Conservation (phyloP, 192 early-diverging fungal genomes). For the Thamnidium elegans region DNA sequence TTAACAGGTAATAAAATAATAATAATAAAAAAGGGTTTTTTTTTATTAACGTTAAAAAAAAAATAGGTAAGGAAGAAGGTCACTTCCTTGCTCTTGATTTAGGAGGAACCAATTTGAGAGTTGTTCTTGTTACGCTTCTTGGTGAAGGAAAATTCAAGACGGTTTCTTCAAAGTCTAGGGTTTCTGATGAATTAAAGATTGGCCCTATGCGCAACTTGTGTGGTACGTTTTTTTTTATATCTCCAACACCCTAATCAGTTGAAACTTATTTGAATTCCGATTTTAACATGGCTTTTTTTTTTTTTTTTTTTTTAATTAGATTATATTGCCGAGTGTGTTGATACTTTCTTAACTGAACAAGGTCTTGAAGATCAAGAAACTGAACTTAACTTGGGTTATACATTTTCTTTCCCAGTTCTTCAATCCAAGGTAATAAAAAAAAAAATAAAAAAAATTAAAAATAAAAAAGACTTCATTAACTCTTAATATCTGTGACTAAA, state of each 20-base stretch:
- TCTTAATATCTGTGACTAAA: not conserved
- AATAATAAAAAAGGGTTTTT: no score
- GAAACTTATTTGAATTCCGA: no score
- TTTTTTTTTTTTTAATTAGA: slow-evolving; percentile 41
- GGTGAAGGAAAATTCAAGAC: slow-evolving; percentile 71
- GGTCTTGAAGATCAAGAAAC: slow-evolving; percentile 26
- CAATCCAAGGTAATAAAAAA: slow-evolving; percentile 57
- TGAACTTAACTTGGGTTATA: slow-evolving; percentile 72
- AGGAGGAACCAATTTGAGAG: slow-evolving; percentile 92
- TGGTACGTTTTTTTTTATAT: slow-evolving; percentile 21
- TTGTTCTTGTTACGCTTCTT: slow-evolving; percentile 78
- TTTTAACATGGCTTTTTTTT: no score
- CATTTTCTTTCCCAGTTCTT: slow-evolving; percentile 94
- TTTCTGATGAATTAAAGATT: slow-evolving; percentile 60
- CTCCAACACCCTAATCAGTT: no score
- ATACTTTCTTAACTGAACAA: slow-evolving; percentile 61
- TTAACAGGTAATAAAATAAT: slow-evolving; percentile 52
- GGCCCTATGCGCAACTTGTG: slow-evolving; percentile 50
- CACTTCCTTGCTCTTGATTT: slow-evolving; percentile 88
- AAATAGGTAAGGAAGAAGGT: slow-evolving; percentile 67
- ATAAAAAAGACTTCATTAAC: not conserved
- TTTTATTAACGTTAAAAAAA: no score
- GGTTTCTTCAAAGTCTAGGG: slow-evolving; percentile 68
- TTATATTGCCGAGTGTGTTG: slow-evolving; percentile 88
- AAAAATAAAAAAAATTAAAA: not conserved